Percentiles rank a stretch among this genome's conserved stretches.
Evolutionary conservation across 2,329 filamentous ascomycete genomes (phyloP).

Genomic region (Ophiostoma sp.): DNA sequence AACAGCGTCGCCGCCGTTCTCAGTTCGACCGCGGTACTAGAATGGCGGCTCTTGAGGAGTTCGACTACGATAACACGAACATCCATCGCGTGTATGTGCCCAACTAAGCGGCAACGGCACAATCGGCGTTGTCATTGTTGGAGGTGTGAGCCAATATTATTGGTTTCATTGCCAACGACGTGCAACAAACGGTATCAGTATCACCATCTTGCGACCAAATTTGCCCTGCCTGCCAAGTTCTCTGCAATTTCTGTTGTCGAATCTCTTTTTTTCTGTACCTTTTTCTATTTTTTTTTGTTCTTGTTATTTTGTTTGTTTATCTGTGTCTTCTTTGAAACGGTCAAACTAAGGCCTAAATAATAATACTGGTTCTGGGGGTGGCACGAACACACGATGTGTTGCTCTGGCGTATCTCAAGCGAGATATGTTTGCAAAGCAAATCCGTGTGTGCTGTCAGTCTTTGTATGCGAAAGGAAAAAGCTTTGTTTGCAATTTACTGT

Average conservation of each 20-base stretch:
- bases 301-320: constrained; percentile 1
- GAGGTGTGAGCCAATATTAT: background rate
- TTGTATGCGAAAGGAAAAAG: background rate
- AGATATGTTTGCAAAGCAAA: background rate
- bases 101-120: constrained; percentile 1
- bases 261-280: background rate
- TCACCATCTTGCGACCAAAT: constrained; percentile 6
- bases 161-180: constrained; percentile 5
- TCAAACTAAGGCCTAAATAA: background rate
- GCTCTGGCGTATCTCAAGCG: constrained; percentile 15
- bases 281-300: background rate
- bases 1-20: constrained; percentile 73
- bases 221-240: constrained; percentile 1
- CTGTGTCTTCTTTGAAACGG: background rate
- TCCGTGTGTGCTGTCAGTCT: background rate
- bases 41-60: constrained; percentile 66
- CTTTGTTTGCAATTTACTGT: background rate
- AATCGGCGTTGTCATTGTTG: constrained; percentile 16
- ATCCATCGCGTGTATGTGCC: constrained; percentile 39
- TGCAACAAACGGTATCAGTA: constrained; percentile 16
- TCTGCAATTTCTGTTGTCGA: background rate
- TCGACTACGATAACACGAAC: constrained; percentile 50
- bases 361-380: background rate
- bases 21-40: constrained; percentile 81
- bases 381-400: background rate